Base-by-base conservation (phyloP, 306 rosid genomes). In the apple (Malus domestica) region DNA sequence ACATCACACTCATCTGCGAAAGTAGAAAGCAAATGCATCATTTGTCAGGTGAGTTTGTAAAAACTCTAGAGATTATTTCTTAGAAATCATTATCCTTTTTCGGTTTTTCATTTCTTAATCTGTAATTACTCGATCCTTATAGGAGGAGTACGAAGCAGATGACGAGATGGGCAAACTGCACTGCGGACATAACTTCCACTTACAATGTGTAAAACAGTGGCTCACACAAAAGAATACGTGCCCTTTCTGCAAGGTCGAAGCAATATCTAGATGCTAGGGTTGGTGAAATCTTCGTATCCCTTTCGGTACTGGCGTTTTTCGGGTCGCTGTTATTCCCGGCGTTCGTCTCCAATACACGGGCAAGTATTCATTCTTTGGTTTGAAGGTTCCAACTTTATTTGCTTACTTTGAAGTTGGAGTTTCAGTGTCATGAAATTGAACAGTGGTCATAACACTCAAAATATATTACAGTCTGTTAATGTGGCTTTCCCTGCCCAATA, bases 131-230 rank as follows among this genome's bases (percentile, higher is more conserved):
- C 33, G 4, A 44, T 83, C 55, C 73, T 8, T 40, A 46, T 78
- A 96, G 99, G 99, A 96, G 88, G 99, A 96, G 66, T 96, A 88
- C 55, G 99, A 96, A 83, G 80, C 65, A 32, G 86, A 86, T n/a
- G 98, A 92, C 80, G 98, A 92, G 33, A 46, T 92, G 85, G 99
- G 99, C 20, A 92, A 75, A 85, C 88, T 96, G 76, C 82, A 85
- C 6, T 96, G 99, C 69, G 97, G 89, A 63, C 99, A 96, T 65
- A 30, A 85, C 83, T 96, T 88, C 79, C 99, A 96, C 75, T 61
- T 89, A 73, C 80, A 86, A 67, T 92, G 99, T 74, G 90, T 96
- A 80, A 86, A 86, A 80, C 96, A 88, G 84, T 96, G 99, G 99
- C 91, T 96, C 71, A 81, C 78, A 58, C 99, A 86, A 73, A 96